These are phyloP conservation scores for Thermochaetoides dissita DNA, from an alignment of 2,329 filamentous ascomycete species.

Conservation along the genomic window DNA sequence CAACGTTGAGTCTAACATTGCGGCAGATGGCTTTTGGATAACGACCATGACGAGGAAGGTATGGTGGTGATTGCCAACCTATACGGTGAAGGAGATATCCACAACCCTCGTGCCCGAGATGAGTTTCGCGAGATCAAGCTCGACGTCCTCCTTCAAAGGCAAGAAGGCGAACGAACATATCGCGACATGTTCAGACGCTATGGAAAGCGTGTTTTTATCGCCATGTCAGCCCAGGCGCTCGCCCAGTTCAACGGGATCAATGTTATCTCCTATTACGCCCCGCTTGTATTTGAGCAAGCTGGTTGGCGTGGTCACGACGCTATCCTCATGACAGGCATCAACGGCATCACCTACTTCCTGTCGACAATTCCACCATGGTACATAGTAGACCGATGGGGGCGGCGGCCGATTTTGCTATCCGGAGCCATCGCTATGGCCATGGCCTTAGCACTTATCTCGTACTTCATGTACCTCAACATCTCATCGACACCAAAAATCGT, in stretches of 20 bases:
- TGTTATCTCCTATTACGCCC: slow-evolving; percentile 97
- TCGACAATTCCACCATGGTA: slow-evolving; percentile 97
- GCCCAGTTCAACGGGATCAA: slow-evolving; percentile 98
- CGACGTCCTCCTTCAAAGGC: slow-evolving; percentile 81
- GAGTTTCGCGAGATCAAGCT: slow-evolving; percentile 99
- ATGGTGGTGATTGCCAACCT: slow-evolving; percentile 97
- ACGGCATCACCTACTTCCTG: slow-evolving; percentile 74
- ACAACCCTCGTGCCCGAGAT: slow-evolving; percentile 80
- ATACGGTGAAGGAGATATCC: slow-evolving; percentile 89
- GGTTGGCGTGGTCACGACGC: slow-evolving; percentile 88
- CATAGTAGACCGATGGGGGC: slow-evolving; percentile 81
- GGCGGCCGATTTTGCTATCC: slow-evolving; percentile 75
- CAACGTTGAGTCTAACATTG: not conserved
- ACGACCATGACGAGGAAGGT: slow-evolving; percentile 94
- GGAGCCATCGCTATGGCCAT: slow-evolving; percentile 83
- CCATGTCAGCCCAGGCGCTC: slow-evolving; percentile 93
- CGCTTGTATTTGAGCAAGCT: slow-evolving; percentile 88
- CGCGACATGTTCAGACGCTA: slow-evolving; percentile 90
- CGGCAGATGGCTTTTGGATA: slow-evolving; percentile 82
- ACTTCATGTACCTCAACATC: slow-evolving; percentile 86
- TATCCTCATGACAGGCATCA: slow-evolving; percentile 94
- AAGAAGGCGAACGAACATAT: slow-evolving; percentile 89
- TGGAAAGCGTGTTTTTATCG: slow-evolving; percentile 84
- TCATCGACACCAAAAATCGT: slow-evolving; percentile 66
- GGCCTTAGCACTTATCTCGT: slow-evolving; percentile 78